These are phyloP conservation scores for Butyriboletus loyo DNA, from an alignment of 768 basidiomycete genomes.

Conservation along the genomic window DNA sequence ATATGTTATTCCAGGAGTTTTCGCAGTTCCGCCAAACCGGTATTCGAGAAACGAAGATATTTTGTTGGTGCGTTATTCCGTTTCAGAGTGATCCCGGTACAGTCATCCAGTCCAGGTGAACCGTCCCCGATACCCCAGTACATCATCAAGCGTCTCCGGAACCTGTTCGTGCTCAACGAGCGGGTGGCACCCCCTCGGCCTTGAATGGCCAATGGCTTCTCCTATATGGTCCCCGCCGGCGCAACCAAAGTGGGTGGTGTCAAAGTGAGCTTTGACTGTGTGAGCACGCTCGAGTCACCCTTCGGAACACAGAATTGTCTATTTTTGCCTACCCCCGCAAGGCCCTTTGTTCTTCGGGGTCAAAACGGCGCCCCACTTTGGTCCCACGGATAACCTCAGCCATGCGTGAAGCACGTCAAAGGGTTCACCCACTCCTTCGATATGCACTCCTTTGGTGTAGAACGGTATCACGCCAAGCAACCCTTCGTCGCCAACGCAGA, in stretches of 20 bases:
- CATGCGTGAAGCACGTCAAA: no score
- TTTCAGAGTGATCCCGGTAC: neutral
- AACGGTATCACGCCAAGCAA: no score
- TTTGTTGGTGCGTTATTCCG: constrained; percentile 69
- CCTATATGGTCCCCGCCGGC: constrained; percentile 95
- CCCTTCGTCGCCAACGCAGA: no score
- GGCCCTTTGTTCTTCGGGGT: no score
- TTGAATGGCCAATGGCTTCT: constrained; percentile 98
- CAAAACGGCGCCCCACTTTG: no score
- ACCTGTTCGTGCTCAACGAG: constrained; percentile 97
- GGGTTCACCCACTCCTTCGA: no score
- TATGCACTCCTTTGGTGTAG: no score
- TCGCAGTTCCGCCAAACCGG: constrained; percentile 92
- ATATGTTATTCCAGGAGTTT: constrained; percentile 97
- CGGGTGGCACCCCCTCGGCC: constrained; percentile 88
- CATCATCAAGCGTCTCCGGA: constrained; percentile 87
- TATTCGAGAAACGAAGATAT: constrained; percentile 94
- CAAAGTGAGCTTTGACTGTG: constrained; percentile 92
- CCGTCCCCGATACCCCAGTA: constrained; percentile 96
- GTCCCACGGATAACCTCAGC: no score
- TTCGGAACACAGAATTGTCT: neutral
- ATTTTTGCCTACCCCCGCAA: no score
- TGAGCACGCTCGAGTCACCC: constrained; percentile 23
- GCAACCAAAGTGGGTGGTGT: constrained; percentile 98
- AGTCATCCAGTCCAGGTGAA: constrained; percentile 53